Evolutionary conservation across 1,284 basidiomycete species (phyloP).

Genomic region (Cyathus olla): DNA sequence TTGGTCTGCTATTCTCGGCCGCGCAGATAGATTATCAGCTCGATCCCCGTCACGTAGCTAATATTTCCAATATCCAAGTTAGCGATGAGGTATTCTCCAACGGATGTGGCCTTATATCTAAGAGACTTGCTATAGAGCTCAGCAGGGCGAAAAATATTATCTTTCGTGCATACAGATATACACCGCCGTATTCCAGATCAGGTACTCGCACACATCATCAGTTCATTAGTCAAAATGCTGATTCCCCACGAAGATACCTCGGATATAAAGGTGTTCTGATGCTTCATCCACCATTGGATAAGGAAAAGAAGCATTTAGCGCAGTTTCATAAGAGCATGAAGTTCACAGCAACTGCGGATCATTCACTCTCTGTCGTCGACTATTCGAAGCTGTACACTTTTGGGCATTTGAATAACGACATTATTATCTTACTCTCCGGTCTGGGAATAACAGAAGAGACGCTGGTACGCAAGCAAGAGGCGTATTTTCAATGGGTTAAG

Average conservation of each 20-base stretch:
- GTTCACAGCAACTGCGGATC: slow-evolving; percentile 63
- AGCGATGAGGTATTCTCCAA: slow-evolving; percentile 73
- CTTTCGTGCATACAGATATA: slow-evolving; percentile 65
- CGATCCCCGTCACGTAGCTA: slow-evolving; percentile 57
- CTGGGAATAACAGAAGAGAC: slow-evolving; percentile 68
- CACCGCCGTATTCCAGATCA: slow-evolving; percentile 72
- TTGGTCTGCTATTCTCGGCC: slow-evolving; percentile 73
- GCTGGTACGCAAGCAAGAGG: slow-evolving; percentile 63
- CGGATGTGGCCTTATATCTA: slow-evolving; percentile 73
- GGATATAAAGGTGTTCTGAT: slow-evolving; percentile 77
- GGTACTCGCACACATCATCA: slow-evolving; percentile 46
- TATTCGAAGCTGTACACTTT: slow-evolving; percentile 71
- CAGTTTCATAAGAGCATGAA: slow-evolving; percentile 76
- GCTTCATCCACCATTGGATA: slow-evolving; percentile 67
- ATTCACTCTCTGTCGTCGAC: slow-evolving; percentile 73
- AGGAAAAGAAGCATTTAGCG: slow-evolving; percentile 53
- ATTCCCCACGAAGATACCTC: slow-evolving; percentile 53
- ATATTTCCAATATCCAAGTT: slow-evolving; percentile 68
- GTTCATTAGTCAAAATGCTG: background rate
- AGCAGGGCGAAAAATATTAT: slow-evolving; percentile 64
- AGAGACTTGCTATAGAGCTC: slow-evolving; percentile 59
- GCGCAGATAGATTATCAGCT: slow-evolving; percentile 68
- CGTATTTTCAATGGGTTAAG: slow-evolving; percentile 67
- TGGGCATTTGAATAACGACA: slow-evolving; percentile 74
- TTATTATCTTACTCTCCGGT: slow-evolving; percentile 71